Evolutionary conservation across 768 basidiomycete species (phyloP), one percentile per base, ranked within the genome.

Genomic region (Hericium alpestre): DNA sequence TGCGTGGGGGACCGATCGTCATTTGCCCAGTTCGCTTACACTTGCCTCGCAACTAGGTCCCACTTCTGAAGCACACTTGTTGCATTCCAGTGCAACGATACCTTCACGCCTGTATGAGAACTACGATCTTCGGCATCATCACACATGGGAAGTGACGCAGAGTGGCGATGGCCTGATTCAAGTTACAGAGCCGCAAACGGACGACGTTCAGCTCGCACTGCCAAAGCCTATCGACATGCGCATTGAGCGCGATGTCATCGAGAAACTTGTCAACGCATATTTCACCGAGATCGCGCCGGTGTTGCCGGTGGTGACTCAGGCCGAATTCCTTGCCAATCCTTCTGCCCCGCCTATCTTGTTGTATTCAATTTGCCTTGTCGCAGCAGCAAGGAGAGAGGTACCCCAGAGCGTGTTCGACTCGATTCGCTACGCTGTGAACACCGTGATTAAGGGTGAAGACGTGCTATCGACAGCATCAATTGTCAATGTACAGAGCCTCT

Each of bases 311-410:
- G 81, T 98, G 58, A 90, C 90, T 16, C 82, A 87, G 66, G 78
- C 81, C 23, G 95, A 99, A 67, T 97, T 99, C 66, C 74, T 96
- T 59, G 79, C 85, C 39, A 81, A 69, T 52, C 77, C 81, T 20
- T 83, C 82, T 13, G 88, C 86, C 0, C 81, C 92, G 2, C 84
- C 88, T 4, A 77, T 99, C 22, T 71, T 98, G 57, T 79, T 98
- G 20, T 97, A 97, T 70, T 86, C 91, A 39, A 93, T 98, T 71
- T 97, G 93, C 70, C 84, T 93, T 32, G 85, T 97, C 43, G 90
- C 94, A 18, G 89, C 90, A 15, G 84, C 92, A 32, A 80, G 87
- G 55, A 81, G 94, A 51, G 85, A 90, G 58, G 84, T 90, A 4
- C 87, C 93, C 2, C 84, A 90, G 62, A 74, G 78, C 54, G 79